Evolutionary conservation across 129 eudicot genomes (phyloP), one percentile per base, ranked within the genome.

Genomic region (Ambrosia artemisiifolia): DNA sequence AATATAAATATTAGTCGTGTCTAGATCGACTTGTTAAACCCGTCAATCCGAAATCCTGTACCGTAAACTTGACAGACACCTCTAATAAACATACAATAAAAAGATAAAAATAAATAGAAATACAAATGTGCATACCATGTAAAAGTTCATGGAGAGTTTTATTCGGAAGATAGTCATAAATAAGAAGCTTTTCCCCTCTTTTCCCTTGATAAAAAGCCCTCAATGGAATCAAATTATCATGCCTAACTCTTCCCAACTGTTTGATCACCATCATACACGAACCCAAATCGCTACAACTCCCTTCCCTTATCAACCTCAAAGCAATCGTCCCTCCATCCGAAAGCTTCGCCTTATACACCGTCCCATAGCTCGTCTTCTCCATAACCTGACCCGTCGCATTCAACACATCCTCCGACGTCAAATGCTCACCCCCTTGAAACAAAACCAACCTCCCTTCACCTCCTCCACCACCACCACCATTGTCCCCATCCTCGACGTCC

Each of bases 321-420:
- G 88, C 91, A 69, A 91, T 91, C 4, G 86, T 91, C 20, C 95
- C 95, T 68, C 91, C 95, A 75, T 91, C 91, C 11, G 83, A 79
- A 40, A 87, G 76, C 75, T 87, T 91, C 4, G 95, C 97, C 74
- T 85, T 91, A 28, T 90, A 87, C 2, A 84, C 80, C 2, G 90
- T 91, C 67, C 97, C 97, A 80, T 91, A 87, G 30, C 91, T 85
- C 32, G 88, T 91, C 76, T 91, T 85, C 85, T 91, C 95, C 87
- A 85, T 79, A 46, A 87, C 91, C 69, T 87, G 91, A 13, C 95
- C 97, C 0, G 91, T 91, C 6, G 89, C 95, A 51, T 91, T 91
- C 77, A 87, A 53, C n/a, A 87, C 95, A 83, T 91, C 95, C 85
- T 91, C 95, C 36, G 82, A 75, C 1, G 88, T 86, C 72, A 88